Evolutionary conservation across 2,329 filamentous ascomycete species (phyloP).

Genomic region (Verticillium zaregamsianum): DNA sequence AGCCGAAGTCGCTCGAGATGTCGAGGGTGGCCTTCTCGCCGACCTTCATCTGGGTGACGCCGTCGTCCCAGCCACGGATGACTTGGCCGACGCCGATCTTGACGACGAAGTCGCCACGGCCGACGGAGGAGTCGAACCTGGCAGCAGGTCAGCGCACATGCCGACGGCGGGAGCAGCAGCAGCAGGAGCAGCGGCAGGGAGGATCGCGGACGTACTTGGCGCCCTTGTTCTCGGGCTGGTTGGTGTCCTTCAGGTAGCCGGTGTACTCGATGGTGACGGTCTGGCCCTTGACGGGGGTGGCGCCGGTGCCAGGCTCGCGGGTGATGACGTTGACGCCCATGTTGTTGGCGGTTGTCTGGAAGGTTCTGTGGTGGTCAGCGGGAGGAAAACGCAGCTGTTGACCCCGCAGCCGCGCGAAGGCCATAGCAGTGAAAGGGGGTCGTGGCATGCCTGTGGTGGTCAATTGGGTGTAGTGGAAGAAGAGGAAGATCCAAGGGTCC

Average conservation of each 20-base stretch:
- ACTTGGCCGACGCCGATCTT: constrained; percentile 78
- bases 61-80: constrained; percentile 89
- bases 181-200: too few species aligned
- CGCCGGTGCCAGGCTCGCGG: constrained; percentile 56
- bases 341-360: constrained; percentile 20
- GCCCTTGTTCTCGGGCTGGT: constrained; percentile 61
- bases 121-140: constrained; percentile 87
- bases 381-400: background rate
- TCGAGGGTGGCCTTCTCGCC: constrained; percentile 86
- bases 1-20: constrained; percentile 69
- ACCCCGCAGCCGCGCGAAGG: background rate
- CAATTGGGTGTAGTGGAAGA: background rate
- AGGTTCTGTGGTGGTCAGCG: background rate
- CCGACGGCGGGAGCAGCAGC: too few species aligned
- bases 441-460: background rate
- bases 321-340: constrained; percentile 74
- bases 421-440: background rate
- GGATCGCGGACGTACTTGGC: constrained; percentile 52
- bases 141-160: background rate
- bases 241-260: constrained; percentile 73
- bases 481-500: background rate
- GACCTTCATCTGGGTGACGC: constrained; percentile 78
- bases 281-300: constrained; percentile 62
- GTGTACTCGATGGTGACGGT: constrained; percentile 86
- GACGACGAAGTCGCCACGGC: constrained; percentile 71